phyloP scores from a whole-genome alignment of 768 basidiomycete genomes.

The Daedaleopsis nitida region DNA sequence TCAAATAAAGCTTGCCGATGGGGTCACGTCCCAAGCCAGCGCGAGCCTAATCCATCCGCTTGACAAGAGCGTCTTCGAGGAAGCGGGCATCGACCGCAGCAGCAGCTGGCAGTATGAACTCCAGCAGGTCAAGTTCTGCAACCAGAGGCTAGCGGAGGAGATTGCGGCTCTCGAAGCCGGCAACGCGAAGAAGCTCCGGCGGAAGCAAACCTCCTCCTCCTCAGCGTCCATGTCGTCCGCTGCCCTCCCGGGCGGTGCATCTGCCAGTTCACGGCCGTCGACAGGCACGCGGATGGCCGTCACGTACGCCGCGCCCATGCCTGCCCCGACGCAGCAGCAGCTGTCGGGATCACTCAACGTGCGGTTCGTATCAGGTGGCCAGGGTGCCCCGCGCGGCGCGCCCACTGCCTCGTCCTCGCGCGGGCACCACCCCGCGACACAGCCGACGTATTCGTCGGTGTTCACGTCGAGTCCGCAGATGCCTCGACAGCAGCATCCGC shows the following conservation, averaged over 20 bases:
- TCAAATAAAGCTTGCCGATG: slow-evolving; percentile 28
- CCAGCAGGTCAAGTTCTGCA: slow-evolving; percentile 77
- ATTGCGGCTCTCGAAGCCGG: slow-evolving; percentile 41
- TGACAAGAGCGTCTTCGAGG: slow-evolving; percentile 62
- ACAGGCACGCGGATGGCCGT: not conserved
- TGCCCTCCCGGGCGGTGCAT: not conserved
- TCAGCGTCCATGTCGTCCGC: not conserved
- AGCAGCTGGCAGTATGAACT: slow-evolving; percentile 95
- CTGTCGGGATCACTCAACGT: slow-evolving; percentile 16
- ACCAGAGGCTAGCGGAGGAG: slow-evolving; percentile 66
- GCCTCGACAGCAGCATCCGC: not conserved
- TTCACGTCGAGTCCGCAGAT: not conserved
- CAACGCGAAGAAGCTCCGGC: slow-evolving; percentile 13
- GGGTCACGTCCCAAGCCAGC: slow-evolving; percentile 13
- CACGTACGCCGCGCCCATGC: slow-evolving; percentile 2
- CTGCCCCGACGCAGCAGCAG: not conserved
- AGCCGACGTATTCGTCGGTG: not conserved
- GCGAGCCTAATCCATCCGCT: slow-evolving; percentile 17
- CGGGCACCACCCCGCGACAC: not conserved
- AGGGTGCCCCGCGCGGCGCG: not conserved
- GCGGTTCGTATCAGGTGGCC: slow-evolving; percentile 11
- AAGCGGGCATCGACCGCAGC: slow-evolving; percentile 64
- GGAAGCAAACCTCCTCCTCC: slow-evolving; percentile 6
- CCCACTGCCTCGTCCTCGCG: not conserved
- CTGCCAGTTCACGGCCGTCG: not conserved